Evolutionary conservation across 805 yeast species (phyloP).

Genomic region (Metschnikowia kunwiensis): DNA sequence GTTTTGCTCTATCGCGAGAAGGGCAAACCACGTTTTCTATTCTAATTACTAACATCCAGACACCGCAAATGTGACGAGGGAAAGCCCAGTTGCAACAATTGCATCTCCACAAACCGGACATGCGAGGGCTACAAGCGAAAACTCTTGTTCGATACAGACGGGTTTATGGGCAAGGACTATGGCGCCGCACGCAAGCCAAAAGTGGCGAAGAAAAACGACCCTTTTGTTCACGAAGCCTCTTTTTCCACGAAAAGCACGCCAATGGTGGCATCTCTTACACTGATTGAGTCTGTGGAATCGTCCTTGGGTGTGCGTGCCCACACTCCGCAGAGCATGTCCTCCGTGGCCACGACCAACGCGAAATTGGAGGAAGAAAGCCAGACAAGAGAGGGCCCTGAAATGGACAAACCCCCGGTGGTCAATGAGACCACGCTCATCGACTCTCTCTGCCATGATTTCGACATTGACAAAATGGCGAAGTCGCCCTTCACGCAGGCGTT

Average conservation of each 20-base stretch:
- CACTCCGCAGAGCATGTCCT: not conserved
- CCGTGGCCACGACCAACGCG: not conserved
- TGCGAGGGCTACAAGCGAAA: conserved; percentile 53
- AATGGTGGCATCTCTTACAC: not conserved
- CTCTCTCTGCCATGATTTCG: too few species aligned
- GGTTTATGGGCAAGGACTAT: not conserved
- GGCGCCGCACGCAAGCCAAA: not conserved
- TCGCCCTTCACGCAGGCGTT: conserved; percentile 15
- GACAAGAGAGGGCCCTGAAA: too few species aligned
- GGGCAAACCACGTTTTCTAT: too few species aligned
- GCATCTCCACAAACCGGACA: conserved; percentile 38
- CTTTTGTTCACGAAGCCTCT: not conserved
- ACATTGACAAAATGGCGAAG: not conserved
- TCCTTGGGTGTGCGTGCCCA: not conserved
- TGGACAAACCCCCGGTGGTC: too few species aligned
- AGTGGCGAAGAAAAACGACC: not conserved
- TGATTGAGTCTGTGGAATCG: not conserved
- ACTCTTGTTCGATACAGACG: conserved; percentile 45
- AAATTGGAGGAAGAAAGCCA: not conserved
- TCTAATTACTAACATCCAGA: conserved; percentile 24
- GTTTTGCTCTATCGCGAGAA: too few species aligned
- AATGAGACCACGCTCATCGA: too few species aligned
- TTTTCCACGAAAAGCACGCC: not conserved
- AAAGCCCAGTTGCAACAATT: conserved; percentile 50
- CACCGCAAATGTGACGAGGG: conserved; percentile 57